phyloP scores from a whole-genome alignment of 768 basidiomycete genomes.

The Collybiopsis luxurians region DNA sequence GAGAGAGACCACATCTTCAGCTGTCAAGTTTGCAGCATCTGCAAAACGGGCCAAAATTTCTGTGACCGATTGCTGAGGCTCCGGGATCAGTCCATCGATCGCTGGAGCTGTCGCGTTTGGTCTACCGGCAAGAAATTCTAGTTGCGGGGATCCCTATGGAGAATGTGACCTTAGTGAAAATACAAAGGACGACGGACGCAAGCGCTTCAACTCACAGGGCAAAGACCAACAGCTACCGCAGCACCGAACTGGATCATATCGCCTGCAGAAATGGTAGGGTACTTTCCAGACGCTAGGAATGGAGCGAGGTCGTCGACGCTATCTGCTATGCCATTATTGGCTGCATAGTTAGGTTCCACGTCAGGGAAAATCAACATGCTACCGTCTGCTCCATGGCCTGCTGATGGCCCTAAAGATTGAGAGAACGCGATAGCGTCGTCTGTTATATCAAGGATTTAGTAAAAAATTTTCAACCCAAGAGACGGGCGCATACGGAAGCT shows the following conservation, averaged over 20 bases:
- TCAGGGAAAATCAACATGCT: slow-evolving; percentile 25
- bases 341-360: slow-evolving; percentile 18
- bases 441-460: too few relatives aligned
- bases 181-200: slow-evolving; percentile 10
- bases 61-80: slow-evolving; percentile 26
- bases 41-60: slow-evolving; percentile 26
- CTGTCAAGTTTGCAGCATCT: slow-evolving; percentile 29
- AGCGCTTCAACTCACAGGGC: slow-evolving; percentile 22
- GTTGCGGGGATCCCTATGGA: slow-evolving; percentile 26
- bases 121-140: slow-evolving; percentile 36
- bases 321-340: slow-evolving; percentile 14
- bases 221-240: slow-evolving; percentile 32
- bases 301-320: slow-evolving; percentile 14
- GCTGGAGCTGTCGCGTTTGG: slow-evolving; percentile 23
- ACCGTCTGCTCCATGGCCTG: slow-evolving; percentile 28
- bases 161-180: background rate
- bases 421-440: slow-evolving; percentile 20
- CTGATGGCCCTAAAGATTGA: slow-evolving; percentile 1
- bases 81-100: slow-evolving; percentile 30
- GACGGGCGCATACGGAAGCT: slow-evolving; percentile 16
- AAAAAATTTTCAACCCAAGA: slow-evolving; percentile 14
- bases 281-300: slow-evolving; percentile 8
- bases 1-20: slow-evolving; percentile 31
- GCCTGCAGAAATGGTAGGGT: background rate
- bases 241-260: slow-evolving; percentile 30